Base-by-base conservation (phyloP, 306 rosid genomes). In the Cicer pinnatifidum region DNA sequence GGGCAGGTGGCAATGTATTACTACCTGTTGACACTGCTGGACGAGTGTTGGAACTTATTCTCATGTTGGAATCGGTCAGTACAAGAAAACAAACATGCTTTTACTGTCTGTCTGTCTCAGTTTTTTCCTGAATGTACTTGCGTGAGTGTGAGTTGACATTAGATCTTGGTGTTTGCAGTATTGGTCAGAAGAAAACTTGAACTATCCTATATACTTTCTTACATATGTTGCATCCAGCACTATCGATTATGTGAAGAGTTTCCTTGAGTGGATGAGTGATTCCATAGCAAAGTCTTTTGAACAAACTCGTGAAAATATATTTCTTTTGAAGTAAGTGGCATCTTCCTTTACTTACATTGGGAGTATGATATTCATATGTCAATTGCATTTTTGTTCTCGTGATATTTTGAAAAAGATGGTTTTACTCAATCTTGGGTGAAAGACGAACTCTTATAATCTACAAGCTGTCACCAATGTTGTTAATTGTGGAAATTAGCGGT, bases 181-280 rank as follows among this genome's bases (percentile, higher is more conserved):
- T 78, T 94, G 99, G 99, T 75, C 83, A 6, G 99, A 94, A 64
- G 96, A 89, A 81, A 85, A 80, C 82, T 67, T 94, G 86, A 81
- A 61, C 78, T 94, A 76, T 82, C 97, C 96, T 73, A 86, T 94
- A 75, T 94, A 74, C 80, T 90, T 94, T 69, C 83, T 94, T 28
- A 89, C 99, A 56, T 88, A 86, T 69, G 95, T 94, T 81, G 81
- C 99, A 79, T 84, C 96, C 56, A 94, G 97, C 85, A 91, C 95
- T 75, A 85, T 91, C 69, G 95, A 94, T 86, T 94, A 87, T 40
- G 88, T 91, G 75, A 89, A 88, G 85, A 91, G 90, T 86, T 94
- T 91, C 87, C 95, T 94, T 39, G 96, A 94, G 85, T 94, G 97
- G 99, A 94, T 94, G 99, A 94, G 97, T 81, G 99, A 94, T 76